Evolutionary conservation across 129 eudicot species (phyloP), one percentile per base, ranked within the genome.

Genomic region (Helianthus annuus): DNA sequence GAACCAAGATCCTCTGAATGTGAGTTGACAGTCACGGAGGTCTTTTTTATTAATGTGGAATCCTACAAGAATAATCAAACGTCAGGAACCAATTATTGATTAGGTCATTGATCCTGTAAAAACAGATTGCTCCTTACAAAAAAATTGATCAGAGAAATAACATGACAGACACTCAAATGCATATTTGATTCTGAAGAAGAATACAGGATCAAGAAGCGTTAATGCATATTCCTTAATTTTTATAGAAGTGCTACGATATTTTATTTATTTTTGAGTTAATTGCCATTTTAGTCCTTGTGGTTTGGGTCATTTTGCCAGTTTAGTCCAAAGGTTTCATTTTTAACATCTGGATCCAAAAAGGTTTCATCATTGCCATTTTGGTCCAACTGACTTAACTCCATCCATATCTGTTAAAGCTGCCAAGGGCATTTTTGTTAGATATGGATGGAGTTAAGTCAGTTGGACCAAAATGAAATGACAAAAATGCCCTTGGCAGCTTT

Each of bases 41-140:
- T 78, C 72, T 84, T 88, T 71, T 76, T 88, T 72, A 81, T 89
- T 70, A 75, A 80, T 29, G 82, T 49, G 59, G 79, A 79, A 74
- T 81, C 86, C 97, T 94, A 76, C 83, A 74, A 27, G 60, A 69
- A 69, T 22, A 72, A 15, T 55, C 70, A 44, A 1, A 64, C 48
- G 70, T 71, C 53, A 82, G 69, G 49, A 84, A 52, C 63, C 39
- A 62, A 60, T 11, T 40, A 77, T 27, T 51, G n/a, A 62, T 66
- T 15, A 42, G 48, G 48, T 66, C 32, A 55, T 1, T 27, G 3
- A 46, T 45, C 38, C 34, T 15, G 10, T 59, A 22, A 27, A 58
- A 14, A 2, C 27, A 44, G 10, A 11, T 38, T 56, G 66, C 40
- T 38, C 42, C 13, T 39, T n/a, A 8, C 4, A 19, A 45, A 19